Evolutionary conservation across 2,329 filamentous ascomycete genomes (phyloP), one percentile per base, ranked within the genome.

Genomic region (Aspergillus luchuensis): DNA sequence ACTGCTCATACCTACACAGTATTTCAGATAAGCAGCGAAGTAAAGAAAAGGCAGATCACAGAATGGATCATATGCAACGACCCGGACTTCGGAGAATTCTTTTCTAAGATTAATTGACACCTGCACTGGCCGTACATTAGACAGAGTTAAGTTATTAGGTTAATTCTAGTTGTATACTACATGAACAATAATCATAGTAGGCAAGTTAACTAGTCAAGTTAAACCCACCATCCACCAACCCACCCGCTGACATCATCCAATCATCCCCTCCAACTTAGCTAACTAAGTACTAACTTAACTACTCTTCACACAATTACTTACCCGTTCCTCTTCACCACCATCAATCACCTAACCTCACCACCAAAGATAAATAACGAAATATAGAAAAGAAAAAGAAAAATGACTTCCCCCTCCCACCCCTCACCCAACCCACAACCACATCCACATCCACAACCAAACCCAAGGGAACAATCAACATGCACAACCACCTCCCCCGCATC

Each of bases 401-500:
- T 66, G 65, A 68, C 65, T 10, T 11, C 6, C 50, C 50, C 28
- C 50, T 19, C 17, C 50, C 50, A 63, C 15, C 61, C 33, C 33
- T 13, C 4, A 23, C 41, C 2, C 19, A 45, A 23, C 41, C 41
- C 66, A 43, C 45, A 19, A 56, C 57, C 58, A 53, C 15, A 53
- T 19, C 17, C 54, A 48, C 25, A 38, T 19, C 41, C 56, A 56
- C 19, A 48, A 15, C 58, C 33, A 41, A 58, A 41, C 36, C 21
- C 23, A 52, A n/a, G n/a, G 49, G 33, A 48, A 47, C 33, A 45
- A 38, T 55, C 41, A 57, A 63, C 36, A 51, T 52, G 8, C 43
- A 52, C 58, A 64, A 48, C 67, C 75, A 77, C 25, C 79, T 91
- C 10, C 92, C 92, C 3, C 87, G 92, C 49, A 84, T 97, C 56